phyloP scores from a whole-genome alignment of 1,284 basidiomycete species.

The Austroboletus olivaceoglutinosus region DNA sequence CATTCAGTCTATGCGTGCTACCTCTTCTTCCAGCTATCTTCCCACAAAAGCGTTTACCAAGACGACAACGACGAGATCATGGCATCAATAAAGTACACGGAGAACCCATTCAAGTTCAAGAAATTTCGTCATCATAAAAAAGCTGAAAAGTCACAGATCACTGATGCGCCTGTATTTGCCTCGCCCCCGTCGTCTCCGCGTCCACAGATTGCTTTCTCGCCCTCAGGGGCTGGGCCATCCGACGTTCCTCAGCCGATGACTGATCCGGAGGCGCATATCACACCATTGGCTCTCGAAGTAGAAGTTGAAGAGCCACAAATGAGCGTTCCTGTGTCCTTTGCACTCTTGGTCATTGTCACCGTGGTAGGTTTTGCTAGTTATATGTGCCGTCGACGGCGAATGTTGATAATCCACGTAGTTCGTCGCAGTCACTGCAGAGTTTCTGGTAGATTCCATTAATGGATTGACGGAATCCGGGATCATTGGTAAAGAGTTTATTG shows the following conservation, averaged over 20 bases:
- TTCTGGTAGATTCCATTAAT: constrained; percentile 77
- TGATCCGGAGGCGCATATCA: constrained; percentile 13
- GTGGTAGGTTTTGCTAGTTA: constrained; percentile 46
- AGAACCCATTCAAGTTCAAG: constrained; percentile 31
- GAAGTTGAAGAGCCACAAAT: constrained; percentile 60
- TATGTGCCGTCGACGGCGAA: not conserved
- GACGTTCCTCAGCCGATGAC: not conserved
- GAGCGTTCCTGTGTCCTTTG: constrained; percentile 51
- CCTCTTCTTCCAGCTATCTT: constrained; percentile 84
- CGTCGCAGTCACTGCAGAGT: constrained; percentile 77
- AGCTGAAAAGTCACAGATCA: not conserved
- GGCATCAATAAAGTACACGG: constrained; percentile 23
- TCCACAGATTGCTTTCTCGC: not conserved
- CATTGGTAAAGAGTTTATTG: constrained; percentile 78
- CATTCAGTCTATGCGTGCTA: constrained; percentile 65
- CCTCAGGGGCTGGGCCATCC: not conserved
- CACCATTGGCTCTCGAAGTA: constrained; percentile 26
- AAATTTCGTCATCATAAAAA: constrained; percentile 14
- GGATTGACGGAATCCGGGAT: constrained; percentile 51
- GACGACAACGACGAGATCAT: constrained; percentile 42
- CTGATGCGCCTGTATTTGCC: not conserved
- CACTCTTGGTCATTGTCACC: constrained; percentile 58
- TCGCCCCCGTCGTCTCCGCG: constrained; percentile 18
- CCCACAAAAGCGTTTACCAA: constrained; percentile 73
- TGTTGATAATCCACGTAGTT: constrained; percentile 35